Percentiles rank a stretch among this genome's conserved stretches.
Conservation (phyloP, 768 basidiomycete species). For the Lenzites betulinus region DNA sequence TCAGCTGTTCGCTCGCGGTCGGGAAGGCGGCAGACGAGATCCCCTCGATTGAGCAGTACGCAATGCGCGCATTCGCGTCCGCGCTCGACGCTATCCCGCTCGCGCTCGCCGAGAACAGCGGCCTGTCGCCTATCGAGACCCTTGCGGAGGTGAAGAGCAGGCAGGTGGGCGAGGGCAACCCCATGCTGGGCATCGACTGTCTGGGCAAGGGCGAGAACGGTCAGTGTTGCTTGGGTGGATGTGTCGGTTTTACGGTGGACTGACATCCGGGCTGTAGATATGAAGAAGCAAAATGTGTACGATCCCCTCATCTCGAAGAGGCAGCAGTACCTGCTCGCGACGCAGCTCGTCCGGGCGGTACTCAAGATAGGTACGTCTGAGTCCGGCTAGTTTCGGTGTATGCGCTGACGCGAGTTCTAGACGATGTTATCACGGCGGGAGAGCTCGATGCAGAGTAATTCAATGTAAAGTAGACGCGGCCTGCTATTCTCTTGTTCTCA, state of each 20-base stretch:
- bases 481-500: background rate
- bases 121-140: conserved; percentile 93
- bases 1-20: conserved; percentile 92
- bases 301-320: conserved; percentile 97
- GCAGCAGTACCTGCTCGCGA: conserved; percentile 96
- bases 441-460: conserved; percentile 62
- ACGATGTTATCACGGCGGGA: conserved; percentile 78
- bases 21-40: conserved; percentile 97
- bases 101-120: conserved; percentile 97
- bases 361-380: conserved; percentile 75
- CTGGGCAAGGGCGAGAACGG: conserved; percentile 84
- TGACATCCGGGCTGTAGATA: conserved; percentile 57
- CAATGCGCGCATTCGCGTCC: conserved; percentile 98
- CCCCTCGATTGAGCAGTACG: conserved; percentile 97
- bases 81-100: conserved; percentile 95
- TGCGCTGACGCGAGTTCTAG: conserved; percentile 37
- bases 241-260: background rate
- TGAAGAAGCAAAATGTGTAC: conserved; percentile 96
- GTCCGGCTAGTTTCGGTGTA: background rate
- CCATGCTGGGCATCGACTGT: conserved; percentile 92
- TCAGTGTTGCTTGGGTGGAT: conserved; percentile 36
- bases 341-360: conserved; percentile 87
- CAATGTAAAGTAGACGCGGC: conserved; percentile 13
- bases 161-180: conserved; percentile 84
- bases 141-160: conserved; percentile 94